Conservation (phyloP, 2,329 filamentous ascomycete genomes). For the Fusarium tricinctum region DNA sequence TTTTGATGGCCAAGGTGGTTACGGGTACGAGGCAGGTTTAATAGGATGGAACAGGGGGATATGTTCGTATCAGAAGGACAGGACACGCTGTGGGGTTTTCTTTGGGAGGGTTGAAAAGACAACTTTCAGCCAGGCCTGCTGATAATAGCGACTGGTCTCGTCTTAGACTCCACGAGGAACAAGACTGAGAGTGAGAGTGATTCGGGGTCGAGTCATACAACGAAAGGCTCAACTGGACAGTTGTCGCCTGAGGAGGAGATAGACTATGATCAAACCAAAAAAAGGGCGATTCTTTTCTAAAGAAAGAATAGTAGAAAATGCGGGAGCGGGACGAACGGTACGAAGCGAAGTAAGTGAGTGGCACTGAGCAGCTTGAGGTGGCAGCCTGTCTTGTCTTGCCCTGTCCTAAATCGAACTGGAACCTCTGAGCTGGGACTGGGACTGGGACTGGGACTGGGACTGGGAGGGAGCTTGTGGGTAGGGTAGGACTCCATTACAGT, state of each 20-base stretch:
- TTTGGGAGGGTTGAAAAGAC: constrained; percentile 45
- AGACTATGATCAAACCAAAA: constrained; percentile 3
- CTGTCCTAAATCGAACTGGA: background rate
- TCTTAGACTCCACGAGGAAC: constrained; percentile 57
- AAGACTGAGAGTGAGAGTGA: constrained; percentile 46
- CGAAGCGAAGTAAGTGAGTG: constrained; percentile 37
- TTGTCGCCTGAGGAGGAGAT: constrained; percentile 28
- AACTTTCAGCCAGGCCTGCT: constrained; percentile 55
- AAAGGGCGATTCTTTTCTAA: constrained; percentile 6
- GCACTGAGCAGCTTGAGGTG: constrained; percentile 24
- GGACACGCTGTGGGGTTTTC: constrained; percentile 42
- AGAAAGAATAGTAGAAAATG: constrained; percentile 30
- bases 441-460: background rate
- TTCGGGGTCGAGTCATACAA: constrained; percentile 48
- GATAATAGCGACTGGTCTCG: constrained; percentile 52
- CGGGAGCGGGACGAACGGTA: constrained; percentile 49
- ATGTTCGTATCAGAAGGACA: constrained; percentile 41
- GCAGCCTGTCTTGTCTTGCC: constrained; percentile 3
- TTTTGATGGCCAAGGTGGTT: constrained; percentile 21
- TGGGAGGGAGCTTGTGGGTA: constrained; percentile 25
- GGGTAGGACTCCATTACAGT: constrained; percentile 12
- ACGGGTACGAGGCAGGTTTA: constrained; percentile 35
- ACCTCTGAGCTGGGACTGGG: constrained; percentile 4
- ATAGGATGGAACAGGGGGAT: constrained; percentile 24
- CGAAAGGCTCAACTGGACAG: constrained; percentile 18